A percentile compares a stretch with the other conserved stretches of the same genome.
Evolutionary conservation across 306 rosid genomes (phyloP).

Genomic region (Sphenostylis stenocarpa): DNA sequence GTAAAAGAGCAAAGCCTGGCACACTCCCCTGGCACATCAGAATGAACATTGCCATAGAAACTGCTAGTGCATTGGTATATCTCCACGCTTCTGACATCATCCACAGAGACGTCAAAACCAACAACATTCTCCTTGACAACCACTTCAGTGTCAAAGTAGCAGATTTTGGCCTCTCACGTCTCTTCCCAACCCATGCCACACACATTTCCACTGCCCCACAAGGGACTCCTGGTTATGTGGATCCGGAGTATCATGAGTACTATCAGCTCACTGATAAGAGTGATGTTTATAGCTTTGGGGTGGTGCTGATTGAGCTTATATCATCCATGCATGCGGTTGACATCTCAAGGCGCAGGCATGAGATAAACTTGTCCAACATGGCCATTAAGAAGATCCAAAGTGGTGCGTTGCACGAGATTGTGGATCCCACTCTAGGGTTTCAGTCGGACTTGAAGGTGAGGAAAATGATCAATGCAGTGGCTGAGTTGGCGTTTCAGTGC

Average conservation of each 20-base stretch:
- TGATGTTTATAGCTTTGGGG: slow-evolving; percentile 88
- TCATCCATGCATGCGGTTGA: slow-evolving; percentile 86
- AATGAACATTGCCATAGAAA: slow-evolving; percentile 50
- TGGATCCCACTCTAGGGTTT: slow-evolving; percentile 63
- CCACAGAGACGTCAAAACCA: slow-evolving; percentile 49
- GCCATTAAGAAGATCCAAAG: slow-evolving; percentile 74
- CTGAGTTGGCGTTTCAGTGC: slow-evolving; percentile 86
- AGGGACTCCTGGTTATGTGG: slow-evolving; percentile 53
- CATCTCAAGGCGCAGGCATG: slow-evolving; percentile 60
- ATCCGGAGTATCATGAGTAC: slow-evolving; percentile 46
- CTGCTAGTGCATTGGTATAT: slow-evolving; percentile 44
- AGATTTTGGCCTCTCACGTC: slow-evolving; percentile 50
- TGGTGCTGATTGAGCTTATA: slow-evolving; percentile 74
- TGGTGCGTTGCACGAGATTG: slow-evolving; percentile 57
- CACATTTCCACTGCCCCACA: slow-evolving; percentile 56
- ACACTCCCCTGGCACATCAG: slow-evolving; percentile 34
- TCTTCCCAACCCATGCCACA: slow-evolving; percentile 36
- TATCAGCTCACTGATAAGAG: slow-evolving; percentile 81
- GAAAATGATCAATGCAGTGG: slow-evolving; percentile 62
- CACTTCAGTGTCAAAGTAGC: slow-evolving; percentile 49
- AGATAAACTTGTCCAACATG: slow-evolving; percentile 78
- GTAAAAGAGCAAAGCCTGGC: slow-evolving; percentile 26
- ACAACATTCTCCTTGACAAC: slow-evolving; percentile 45
- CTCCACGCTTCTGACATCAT: slow-evolving; percentile 50
- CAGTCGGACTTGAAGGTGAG: slow-evolving; percentile 51